These are phyloP conservation scores for Fusarium concolor DNA, from an alignment of 2,329 filamentous ascomycete species.

Conservation along the genomic window DNA sequence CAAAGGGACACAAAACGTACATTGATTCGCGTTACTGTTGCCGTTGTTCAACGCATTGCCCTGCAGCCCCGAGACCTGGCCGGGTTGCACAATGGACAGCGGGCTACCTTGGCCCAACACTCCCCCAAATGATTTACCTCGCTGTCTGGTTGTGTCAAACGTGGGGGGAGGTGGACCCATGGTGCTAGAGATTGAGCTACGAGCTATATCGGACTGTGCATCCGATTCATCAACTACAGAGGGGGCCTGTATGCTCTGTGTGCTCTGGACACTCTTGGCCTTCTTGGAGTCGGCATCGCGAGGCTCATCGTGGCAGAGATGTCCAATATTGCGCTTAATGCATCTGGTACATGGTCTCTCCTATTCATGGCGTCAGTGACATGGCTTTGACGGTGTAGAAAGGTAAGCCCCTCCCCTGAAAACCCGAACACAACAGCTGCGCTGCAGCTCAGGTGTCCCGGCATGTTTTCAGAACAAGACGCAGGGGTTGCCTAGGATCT, in stretches of 20 bases:
- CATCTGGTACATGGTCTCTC: conserved; percentile 97
- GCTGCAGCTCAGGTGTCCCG: conserved; percentile 19
- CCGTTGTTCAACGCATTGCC: conserved; percentile 65
- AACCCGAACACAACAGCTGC: conserved; percentile 22
- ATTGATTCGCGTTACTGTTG: conserved; percentile 74
- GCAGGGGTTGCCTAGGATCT: conserved; percentile 28
- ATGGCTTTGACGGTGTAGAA: conserved; percentile 19
- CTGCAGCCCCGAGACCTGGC: conserved; percentile 75
- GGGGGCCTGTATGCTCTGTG: conserved; percentile 55
- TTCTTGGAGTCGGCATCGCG: conserved; percentile 86
- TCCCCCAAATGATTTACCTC: conserved; percentile 58
- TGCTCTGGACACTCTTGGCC: conserved; percentile 69
- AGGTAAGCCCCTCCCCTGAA: conserved; percentile 24
- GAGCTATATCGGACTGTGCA: conserved; percentile 60
- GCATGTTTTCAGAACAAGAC: conserved; percentile 39
- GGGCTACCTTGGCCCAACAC: conserved; percentile 63
- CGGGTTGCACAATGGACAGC: conserved; percentile 78
- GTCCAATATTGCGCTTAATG: conserved; percentile 98
- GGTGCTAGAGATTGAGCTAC: conserved; percentile 67
- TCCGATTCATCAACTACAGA: conserved; percentile 72
- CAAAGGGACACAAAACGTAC: conserved; percentile 66
- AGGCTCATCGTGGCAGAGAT: conserved; percentile 97
- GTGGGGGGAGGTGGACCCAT: conserved; percentile 66
- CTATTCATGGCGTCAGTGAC: conserved; percentile 60
- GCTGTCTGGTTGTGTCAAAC: conserved; percentile 51